Conservation (phyloP, 192 early-diverging fungal genomes). For the Nowakowskiella sp. region DNA sequence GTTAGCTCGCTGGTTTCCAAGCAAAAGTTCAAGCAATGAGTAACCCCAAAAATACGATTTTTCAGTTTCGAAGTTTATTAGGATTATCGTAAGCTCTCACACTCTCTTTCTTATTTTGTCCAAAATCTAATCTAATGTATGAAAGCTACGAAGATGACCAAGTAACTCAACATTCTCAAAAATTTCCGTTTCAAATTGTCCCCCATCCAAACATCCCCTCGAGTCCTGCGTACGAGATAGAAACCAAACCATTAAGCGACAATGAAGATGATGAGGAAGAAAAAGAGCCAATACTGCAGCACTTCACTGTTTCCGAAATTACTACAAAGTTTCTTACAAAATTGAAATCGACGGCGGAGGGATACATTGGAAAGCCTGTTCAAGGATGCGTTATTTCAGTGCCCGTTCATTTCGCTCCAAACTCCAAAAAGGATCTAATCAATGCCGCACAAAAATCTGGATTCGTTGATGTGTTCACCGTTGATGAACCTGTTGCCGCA, state of each 20-base stretch:
- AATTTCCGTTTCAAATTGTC: slow-evolving; percentile 29
- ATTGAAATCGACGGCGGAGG: slow-evolving; percentile 81
- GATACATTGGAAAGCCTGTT: slow-evolving; percentile 71
- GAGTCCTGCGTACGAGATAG: slow-evolving; percentile 32
- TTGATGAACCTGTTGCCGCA: slow-evolving; percentile 86
- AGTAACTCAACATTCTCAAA: slow-evolving; percentile 20
- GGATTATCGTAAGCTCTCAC: slow-evolving; percentile 61
- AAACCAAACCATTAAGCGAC: slow-evolving; percentile 32
- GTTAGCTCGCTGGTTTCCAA: slow-evolving; percentile 50
- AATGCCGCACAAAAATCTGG: slow-evolving; percentile 67
- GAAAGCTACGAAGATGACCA: slow-evolving; percentile 36
- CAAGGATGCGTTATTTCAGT: slow-evolving; percentile 77
- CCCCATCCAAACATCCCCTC: slow-evolving; percentile 20
- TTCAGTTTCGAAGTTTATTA: slow-evolving; percentile 77
- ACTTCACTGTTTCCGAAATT: slow-evolving; percentile 64
- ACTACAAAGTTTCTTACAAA: slow-evolving; percentile 71
- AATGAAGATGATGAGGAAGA: slow-evolving; percentile 50
- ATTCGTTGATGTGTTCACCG: slow-evolving; percentile 68
- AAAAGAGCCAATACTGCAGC: slow-evolving; percentile 24
- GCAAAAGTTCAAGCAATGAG: slow-evolving; percentile 78
- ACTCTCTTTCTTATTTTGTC: background rate
- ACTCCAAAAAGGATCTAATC: slow-evolving; percentile 59
- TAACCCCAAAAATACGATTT: slow-evolving; percentile 86
- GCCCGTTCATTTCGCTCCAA: slow-evolving; percentile 75
- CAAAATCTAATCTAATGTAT: background rate